A percentile compares a stretch with the other conserved stretches of the same genome.
Evolutionary conservation across 441 rosid genomes (phyloP).

Genomic region (Euphorbia schlechtendalii): DNA sequence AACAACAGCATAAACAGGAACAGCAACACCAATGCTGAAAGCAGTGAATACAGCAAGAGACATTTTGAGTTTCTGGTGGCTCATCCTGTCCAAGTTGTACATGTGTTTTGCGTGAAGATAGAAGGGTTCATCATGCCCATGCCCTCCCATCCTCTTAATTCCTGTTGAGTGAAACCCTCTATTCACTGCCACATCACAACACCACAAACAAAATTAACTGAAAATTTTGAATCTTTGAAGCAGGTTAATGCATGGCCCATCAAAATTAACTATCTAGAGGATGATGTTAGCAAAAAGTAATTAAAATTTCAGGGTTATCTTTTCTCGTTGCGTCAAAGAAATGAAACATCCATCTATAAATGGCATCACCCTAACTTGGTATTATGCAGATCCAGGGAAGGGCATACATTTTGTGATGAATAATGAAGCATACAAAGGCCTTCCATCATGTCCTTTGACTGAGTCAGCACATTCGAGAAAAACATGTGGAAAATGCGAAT

Average conservation of each 20-base stretch:
- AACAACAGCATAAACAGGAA: constrained; percentile 78
- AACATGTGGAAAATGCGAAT: too few relatives aligned
- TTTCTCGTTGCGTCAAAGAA: background rate
- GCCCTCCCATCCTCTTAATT: constrained; percentile 82
- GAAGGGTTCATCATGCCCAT: constrained; percentile 63
- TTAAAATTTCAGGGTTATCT: too few relatives aligned
- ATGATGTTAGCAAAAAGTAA: too few relatives aligned
- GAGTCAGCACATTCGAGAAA: too few relatives aligned
- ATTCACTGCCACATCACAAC: constrained; percentile 34
- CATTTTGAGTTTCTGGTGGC: constrained; percentile 69
- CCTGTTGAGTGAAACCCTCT: constrained; percentile 82
- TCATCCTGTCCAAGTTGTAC: constrained; percentile 97
- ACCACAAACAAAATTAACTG: too few relatives aligned
- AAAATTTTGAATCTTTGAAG: background rate
- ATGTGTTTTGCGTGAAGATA: constrained; percentile 91
- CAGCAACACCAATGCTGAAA: constrained; percentile 70
- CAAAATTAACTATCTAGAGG: too few relatives aligned
- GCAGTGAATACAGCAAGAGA: constrained; percentile 73
- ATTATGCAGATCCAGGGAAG: background rate
- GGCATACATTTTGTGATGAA: background rate
- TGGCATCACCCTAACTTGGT: background rate
- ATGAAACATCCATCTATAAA: background rate
- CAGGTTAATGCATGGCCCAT: background rate
- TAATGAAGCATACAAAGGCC: background rate
- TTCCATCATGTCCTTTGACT: too few relatives aligned